These are phyloP conservation scores for Gardenia jasminoides DNA, from an alignment of 257 asterid species.

Conservation along the genomic window DNA sequence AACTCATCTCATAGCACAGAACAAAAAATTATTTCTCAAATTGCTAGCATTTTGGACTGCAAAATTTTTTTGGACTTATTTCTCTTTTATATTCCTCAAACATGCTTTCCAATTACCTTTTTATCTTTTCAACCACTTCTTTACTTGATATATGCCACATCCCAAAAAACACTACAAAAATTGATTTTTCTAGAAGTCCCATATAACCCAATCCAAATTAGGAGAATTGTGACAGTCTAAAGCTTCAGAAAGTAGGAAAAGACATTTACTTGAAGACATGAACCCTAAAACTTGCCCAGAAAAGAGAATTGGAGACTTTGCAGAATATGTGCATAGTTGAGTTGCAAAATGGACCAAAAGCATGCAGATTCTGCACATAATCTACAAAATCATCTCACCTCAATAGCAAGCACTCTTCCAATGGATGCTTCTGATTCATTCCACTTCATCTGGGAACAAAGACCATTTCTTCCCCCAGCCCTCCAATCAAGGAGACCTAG, in stretches of 20 bases:
- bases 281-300: neutral
- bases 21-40: neutral
- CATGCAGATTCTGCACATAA: neutral
- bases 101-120: too few species aligned
- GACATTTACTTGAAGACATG: neutral
- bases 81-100: too few species aligned
- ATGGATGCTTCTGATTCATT: conserved; percentile 98
- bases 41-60: too few species aligned
- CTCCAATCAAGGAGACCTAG: conserved; percentile 99
- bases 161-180: too few species aligned
- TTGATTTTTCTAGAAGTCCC: too few species aligned
- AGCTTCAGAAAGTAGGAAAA: neutral
- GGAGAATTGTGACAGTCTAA: neutral
- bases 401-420: conserved; percentile 91
- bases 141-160: too few species aligned
- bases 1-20: neutral
- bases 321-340: neutral
- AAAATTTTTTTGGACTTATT: too few species aligned
- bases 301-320: neutral
- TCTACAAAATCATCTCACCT: conserved; percentile 46
- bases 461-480: conserved; percentile 88
- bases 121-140: too few species aligned
- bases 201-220: neutral
- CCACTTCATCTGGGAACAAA: conserved; percentile 91
- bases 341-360: neutral